These are phyloP conservation scores for Phaeolepiota aurea DNA, from an alignment of 768 basidiomycete species.

Conservation along the genomic window DNA sequence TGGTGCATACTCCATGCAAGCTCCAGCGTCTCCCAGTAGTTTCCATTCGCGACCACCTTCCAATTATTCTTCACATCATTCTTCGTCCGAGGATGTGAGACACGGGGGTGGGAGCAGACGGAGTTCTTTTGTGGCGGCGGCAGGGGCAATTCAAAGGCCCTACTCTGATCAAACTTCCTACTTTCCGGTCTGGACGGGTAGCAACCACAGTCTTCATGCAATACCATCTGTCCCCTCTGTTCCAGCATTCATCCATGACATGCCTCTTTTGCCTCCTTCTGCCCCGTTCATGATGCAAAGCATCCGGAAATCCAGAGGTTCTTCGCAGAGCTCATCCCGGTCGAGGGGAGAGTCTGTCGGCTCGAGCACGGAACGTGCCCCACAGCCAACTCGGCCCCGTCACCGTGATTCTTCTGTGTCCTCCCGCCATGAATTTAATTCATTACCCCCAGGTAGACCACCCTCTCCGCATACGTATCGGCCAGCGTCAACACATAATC, in stretches of 20 bases:
- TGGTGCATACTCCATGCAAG: conserved; percentile 11
- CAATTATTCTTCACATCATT: conserved; percentile 40
- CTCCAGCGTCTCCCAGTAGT: conserved; percentile 9
- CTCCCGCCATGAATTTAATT: conserved; percentile 1
- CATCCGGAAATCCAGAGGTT: conserved; percentile 29
- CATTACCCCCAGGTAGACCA: background rate
- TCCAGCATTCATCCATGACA: conserved; percentile 44
- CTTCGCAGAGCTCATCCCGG: conserved; percentile 25
- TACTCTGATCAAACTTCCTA: conserved; percentile 20
- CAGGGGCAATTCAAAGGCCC: conserved; percentile 15
- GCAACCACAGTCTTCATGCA: conserved; percentile 25
- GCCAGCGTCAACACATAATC: conserved; percentile 11
- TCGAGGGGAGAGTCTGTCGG: conserved; percentile 27
- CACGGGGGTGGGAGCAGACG: conserved; percentile 27
- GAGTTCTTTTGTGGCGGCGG: conserved; percentile 24
- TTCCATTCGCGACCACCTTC: conserved; percentile 46
- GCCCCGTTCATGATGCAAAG: conserved; percentile 72
- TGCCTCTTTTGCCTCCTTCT: conserved; percentile 64
- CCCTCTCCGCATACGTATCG: conserved; percentile 11
- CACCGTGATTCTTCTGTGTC: conserved; percentile 4
- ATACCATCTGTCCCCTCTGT: conserved; percentile 32
- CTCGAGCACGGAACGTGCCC: conserved; percentile 22
- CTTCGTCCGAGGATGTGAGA: conserved; percentile 52
- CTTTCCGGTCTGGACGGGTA: conserved; percentile 31
- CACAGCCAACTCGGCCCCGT: conserved; percentile 10